phyloP scores from a whole-genome alignment of 148 eudicot species.

The Fagopyrum tataricum region DNA sequence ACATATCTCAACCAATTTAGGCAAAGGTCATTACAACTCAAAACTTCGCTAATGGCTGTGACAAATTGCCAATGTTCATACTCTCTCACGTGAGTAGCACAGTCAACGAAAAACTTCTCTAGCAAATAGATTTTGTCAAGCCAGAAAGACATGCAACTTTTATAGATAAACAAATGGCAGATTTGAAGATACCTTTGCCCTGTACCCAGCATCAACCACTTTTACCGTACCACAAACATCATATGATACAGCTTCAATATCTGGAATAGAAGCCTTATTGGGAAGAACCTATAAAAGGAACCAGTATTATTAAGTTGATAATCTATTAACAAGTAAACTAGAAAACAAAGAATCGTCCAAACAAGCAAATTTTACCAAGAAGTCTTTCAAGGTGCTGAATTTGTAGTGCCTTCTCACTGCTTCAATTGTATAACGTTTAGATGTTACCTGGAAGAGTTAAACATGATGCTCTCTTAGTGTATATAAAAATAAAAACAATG shows the following conservation, averaged over 20 bases:
- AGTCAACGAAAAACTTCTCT: neutral
- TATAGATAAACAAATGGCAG: neutral
- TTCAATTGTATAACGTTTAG: constrained; percentile 73
- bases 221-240: constrained; percentile 84
- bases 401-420: constrained; percentile 90
- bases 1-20: neutral
- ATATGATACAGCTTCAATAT: constrained; percentile 79
- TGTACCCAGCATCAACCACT: constrained; percentile 58
- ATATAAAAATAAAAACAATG: neutral
- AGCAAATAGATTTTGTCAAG: neutral
- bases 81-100: neutral
- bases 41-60: neutral
- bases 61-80: neutral
- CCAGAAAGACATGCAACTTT: neutral
- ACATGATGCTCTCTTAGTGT: neutral
- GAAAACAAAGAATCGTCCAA: neutral
- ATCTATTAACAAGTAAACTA: neutral
- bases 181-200: constrained; percentile 55
- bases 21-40: constrained; percentile 7
- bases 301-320: constrained; percentile 6
- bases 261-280: constrained; percentile 89
- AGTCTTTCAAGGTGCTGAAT: constrained; percentile 59
- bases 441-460: constrained; percentile 56
- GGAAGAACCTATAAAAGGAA: constrained; percentile 62
- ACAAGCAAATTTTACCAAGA: constrained; percentile 43